Conservation (phyloP, 768 basidiomycete genomes). For the Pulveroboletus sp. region DNA sequence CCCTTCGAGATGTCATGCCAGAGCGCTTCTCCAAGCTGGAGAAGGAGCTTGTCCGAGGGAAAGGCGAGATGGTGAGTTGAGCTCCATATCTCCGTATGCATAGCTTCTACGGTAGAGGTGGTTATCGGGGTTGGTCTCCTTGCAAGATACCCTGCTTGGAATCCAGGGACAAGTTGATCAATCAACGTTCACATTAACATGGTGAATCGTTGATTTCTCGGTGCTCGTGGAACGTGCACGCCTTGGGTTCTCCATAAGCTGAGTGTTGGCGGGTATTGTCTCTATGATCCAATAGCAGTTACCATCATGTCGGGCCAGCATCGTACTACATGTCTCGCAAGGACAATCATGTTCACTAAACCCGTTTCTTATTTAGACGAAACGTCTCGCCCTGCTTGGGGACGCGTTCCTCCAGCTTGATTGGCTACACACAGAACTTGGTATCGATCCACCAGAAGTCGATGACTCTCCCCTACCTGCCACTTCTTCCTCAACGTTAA, state of each 20-base stretch:
- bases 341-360: constrained; percentile 1
- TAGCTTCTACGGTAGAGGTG: background rate
- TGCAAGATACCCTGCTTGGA: background rate
- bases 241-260: background rate
- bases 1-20: constrained; percentile 68
- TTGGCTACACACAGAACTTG: constrained; percentile 79
- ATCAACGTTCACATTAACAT: background rate
- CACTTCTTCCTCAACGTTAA: constrained; percentile 38
- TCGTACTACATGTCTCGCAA: background rate
- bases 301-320: background rate
- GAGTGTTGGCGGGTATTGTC: background rate
- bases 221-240: background rate
- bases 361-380: constrained; percentile 40
- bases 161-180: background rate
- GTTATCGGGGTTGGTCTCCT: background rate
- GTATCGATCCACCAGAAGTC: constrained; percentile 56
- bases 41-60: constrained; percentile 79
- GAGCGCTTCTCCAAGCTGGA: constrained; percentile 78
- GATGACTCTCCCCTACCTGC: constrained; percentile 37
- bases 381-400: constrained; percentile 62
- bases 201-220: background rate
- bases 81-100: background rate
- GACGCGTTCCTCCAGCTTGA: constrained; percentile 70
- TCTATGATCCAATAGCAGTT: background rate
- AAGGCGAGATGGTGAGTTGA: constrained; percentile 76